phyloP scores from a whole-genome alignment of 2,329 filamentous ascomycete species.

The Colletotrichum sp. region DNA sequence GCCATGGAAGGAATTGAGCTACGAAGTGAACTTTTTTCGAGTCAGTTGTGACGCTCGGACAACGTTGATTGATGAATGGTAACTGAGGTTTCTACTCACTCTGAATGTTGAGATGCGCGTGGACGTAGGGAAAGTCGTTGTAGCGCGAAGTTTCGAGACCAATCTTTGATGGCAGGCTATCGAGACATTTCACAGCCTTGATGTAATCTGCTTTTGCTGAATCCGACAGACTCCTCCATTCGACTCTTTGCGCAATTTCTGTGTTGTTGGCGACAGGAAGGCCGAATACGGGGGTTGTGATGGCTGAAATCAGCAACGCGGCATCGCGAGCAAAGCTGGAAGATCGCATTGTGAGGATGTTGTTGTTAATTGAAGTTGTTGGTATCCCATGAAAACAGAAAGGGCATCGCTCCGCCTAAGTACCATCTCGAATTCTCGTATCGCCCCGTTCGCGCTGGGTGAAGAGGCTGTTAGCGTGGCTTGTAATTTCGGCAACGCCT shows the following conservation, averaged over 20 bases:
- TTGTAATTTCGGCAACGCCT: neutral
- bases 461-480: neutral
- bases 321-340: neutral
- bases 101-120: conserved; percentile 21
- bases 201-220: neutral
- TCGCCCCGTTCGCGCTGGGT: neutral
- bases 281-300: neutral
- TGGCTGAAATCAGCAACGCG: neutral
- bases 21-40: conserved; percentile 30
- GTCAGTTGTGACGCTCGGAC: neutral
- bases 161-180: conserved; percentile 28
- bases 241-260: neutral
- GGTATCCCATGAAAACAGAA: too few species aligned
- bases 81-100: neutral
- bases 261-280: neutral
- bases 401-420: neutral
- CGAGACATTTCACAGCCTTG: conserved; percentile 32
- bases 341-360: neutral
- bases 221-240: neutral
- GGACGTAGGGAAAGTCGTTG: conserved; percentile 36
- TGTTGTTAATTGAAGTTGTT: neutral
- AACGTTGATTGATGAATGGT: neutral
- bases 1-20: conserved; percentile 38
- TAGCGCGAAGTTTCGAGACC: conserved; percentile 29
- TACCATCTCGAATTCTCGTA: neutral